These are phyloP conservation scores for Vigna radiata DNA, from an alignment of 306 rosid species.

Conservation along the genomic window DNA sequence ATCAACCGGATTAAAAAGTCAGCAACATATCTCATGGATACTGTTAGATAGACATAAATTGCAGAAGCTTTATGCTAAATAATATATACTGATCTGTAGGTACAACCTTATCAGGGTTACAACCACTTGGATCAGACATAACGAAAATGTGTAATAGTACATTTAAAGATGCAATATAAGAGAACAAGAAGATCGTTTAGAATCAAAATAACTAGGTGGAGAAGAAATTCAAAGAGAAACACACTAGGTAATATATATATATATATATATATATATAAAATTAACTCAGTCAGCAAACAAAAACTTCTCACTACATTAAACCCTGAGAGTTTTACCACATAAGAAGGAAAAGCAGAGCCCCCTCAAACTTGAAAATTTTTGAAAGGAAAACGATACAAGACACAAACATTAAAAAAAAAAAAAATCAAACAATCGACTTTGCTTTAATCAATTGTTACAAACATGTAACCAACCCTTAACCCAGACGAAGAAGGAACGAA, in stretches of 20 bases:
- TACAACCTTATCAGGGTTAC: background rate
- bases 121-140: background rate
- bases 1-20: conserved; percentile 40
- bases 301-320: conserved; percentile 21
- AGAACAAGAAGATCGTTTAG: conserved; percentile 7
- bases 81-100: conserved; percentile 1
- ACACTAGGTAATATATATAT: background rate
- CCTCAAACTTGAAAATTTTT: background rate
- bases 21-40: conserved; percentile 25
- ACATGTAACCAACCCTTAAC: conserved; percentile 5
- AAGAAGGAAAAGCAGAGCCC: conserved; percentile 1
- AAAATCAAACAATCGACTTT: background rate
- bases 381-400: background rate
- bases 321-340: background rate
- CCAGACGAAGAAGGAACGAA: conserved; percentile 10
- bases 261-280: background rate
- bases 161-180: conserved; percentile 16
- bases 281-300: conserved; percentile 7
- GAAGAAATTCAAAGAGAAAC: conserved; percentile 1
- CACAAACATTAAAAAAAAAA: background rate
- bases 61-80: conserved; percentile 23
- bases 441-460: background rate
- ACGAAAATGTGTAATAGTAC: background rate
- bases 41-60: conserved; percentile 8
- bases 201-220: conserved; percentile 17